phyloP scores from a whole-genome alignment of 177 flowering plant genomes.

The Vitis hybrid region DNA sequence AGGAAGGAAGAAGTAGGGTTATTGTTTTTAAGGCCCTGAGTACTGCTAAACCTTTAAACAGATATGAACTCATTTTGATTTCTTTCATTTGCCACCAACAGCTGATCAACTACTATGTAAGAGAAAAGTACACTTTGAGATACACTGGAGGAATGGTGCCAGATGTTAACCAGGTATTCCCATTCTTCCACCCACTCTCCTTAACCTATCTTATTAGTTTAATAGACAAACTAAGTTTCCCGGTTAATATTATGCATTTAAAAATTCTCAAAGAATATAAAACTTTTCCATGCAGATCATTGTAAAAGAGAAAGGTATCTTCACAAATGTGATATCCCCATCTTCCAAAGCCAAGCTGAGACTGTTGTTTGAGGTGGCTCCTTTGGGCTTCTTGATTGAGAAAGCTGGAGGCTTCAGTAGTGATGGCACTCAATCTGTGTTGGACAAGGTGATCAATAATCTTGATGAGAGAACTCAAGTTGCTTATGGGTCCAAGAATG shows the following conservation, averaged over 20 bases:
- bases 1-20: no score
- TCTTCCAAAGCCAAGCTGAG: slow-evolving; percentile 91
- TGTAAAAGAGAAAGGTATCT: slow-evolving; percentile 96
- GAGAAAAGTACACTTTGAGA: slow-evolving; percentile 88
- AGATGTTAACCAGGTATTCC: slow-evolving; percentile 85
- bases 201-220: no score
- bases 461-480: slow-evolving; percentile 95
- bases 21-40: no score
- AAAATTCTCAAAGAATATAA: neutral
- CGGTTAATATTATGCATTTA: neutral
- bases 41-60: no score
- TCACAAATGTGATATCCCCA: slow-evolving; percentile 92
- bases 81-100: slow-evolving; percentile 25
- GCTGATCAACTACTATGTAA: slow-evolving; percentile 83
- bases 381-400: slow-evolving; percentile 80
- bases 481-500: slow-evolving; percentile 92
- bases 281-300: slow-evolving; percentile 59
- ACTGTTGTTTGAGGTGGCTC: slow-evolving; percentile 94
- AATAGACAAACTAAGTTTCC: neutral
- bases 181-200: neutral
- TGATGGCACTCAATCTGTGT: slow-evolving; percentile 76
- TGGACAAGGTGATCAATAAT: slow-evolving; percentile 63
- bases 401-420: slow-evolving; percentile 94
- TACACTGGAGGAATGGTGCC: slow-evolving; percentile 99
- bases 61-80: neutral